Evolutionary conservation across 83 land plant species (phyloP).

Genomic region (Thuja plicata): DNA sequence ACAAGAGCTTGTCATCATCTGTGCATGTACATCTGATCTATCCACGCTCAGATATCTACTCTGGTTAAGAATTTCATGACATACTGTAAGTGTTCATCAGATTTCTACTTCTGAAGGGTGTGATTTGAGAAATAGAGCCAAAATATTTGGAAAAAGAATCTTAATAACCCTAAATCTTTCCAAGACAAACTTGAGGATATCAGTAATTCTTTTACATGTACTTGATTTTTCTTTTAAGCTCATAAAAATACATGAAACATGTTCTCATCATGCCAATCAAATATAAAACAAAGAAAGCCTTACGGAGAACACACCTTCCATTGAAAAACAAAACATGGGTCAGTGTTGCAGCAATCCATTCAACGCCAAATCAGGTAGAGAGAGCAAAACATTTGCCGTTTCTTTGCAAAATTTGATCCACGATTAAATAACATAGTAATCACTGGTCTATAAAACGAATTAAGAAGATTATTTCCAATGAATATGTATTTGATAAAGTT

Average conservation of each 20-base stretch:
- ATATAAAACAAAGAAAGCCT: neutral
- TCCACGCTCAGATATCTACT: neutral
- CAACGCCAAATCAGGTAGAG: conserved; percentile 80
- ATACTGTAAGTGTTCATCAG: neutral
- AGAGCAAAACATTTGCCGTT: conserved; percentile 66
- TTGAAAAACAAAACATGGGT: conserved; percentile 72
- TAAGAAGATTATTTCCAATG: too few relatives aligned
- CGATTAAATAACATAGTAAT: too few relatives aligned
- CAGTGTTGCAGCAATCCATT: conserved; percentile 67
- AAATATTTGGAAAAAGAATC: neutral
- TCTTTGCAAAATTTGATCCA: too few relatives aligned
- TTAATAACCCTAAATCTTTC: neutral
- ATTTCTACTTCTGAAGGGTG: neutral
- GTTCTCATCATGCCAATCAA: neutral
- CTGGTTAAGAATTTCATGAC: neutral
- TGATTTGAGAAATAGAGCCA: neutral
- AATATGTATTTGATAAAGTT: too few relatives aligned
- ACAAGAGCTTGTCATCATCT: neutral
- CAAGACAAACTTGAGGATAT: neutral
- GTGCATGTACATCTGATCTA: conserved; percentile 12
- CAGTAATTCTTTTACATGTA: neutral
- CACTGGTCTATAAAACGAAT: too few relatives aligned
- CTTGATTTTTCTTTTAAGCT: neutral
- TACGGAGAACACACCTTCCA: conserved; percentile 54
- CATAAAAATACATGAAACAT: neutral